Percentiles rank a stretch among this genome's conserved stretches.
These are phyloP conservation scores for Cicer judaicum DNA, from an alignment of 306 rosid species.

Conservation along the genomic window DNA sequence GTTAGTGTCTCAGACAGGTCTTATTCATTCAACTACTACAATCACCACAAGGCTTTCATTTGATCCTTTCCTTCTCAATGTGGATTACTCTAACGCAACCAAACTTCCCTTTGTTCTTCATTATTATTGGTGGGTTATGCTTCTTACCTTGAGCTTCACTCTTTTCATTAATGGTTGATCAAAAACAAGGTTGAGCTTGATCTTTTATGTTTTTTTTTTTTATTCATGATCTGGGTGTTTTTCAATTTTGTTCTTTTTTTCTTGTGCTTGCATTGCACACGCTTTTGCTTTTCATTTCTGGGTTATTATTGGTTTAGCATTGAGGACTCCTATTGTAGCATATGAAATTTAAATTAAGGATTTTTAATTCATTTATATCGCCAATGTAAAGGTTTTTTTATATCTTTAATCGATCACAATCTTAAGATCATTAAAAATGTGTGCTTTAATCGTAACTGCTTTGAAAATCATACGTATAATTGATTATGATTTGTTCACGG, in stretches of 20 bases:
- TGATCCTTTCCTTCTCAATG: constrained; percentile 1
- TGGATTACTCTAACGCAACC: neutral
- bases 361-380: neutral
- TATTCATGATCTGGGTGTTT: constrained; percentile 48
- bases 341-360: neutral
- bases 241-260: constrained; percentile 35
- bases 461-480: neutral
- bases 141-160: neutral
- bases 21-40: neutral
- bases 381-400: neutral
- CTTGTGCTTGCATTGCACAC: neutral
- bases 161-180: neutral
- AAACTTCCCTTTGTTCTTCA: neutral
- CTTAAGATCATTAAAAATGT: neutral
- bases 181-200: constrained; percentile 40
- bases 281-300: constrained; percentile 1
- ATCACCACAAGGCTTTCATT: neutral
- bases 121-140: neutral
- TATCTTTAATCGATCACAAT: neutral
- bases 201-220: constrained; percentile 9
- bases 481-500: neutral
- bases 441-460: neutral
- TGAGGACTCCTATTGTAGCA: neutral
- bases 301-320: constrained; percentile 1
- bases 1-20: constrained; percentile 2